Conservation (phyloP, 208 protist species). For the Leishmania amazonensis region DNA sequence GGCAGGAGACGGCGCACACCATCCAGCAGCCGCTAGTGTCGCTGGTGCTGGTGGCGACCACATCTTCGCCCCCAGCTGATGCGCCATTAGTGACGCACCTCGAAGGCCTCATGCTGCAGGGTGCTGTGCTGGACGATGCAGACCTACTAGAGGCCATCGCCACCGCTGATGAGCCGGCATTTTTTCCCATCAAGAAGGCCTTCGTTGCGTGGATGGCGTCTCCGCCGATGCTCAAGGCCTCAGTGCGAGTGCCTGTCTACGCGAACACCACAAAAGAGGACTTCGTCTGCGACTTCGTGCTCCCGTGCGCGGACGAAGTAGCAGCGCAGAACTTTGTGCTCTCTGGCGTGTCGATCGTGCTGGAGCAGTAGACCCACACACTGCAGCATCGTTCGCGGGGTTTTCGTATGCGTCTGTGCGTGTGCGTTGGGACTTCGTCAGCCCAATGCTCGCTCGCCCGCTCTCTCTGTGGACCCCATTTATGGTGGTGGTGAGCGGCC, state of each 20-base stretch:
- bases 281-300: constrained; percentile 81
- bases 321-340: constrained; percentile 82
- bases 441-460: not conserved
- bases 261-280: constrained; percentile 80
- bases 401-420: constrained; percentile 1
- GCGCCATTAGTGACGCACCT: constrained; percentile 58
- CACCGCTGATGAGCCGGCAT: constrained; percentile 83
- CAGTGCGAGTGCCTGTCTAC: constrained; percentile 87
- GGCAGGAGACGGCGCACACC: constrained; percentile 93
- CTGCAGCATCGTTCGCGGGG: not conserved
- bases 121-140: constrained; percentile 76
- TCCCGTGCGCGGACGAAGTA: constrained; percentile 76
- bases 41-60: constrained; percentile 62
- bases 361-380: constrained; percentile 59
- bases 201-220: constrained; percentile 74
- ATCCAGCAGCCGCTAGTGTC: constrained; percentile 80
- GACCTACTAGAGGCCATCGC: constrained; percentile 71
- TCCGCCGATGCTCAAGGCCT: constrained; percentile 19
- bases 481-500: not conserved
- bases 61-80: constrained; percentile 48
- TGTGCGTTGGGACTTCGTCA: not conserved
- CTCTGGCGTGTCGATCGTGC: constrained; percentile 84
- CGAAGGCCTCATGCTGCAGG: constrained; percentile 84
- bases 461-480: not conserved
- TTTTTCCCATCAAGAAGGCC: constrained; percentile 73